A percentile compares a stretch with the other conserved stretches of the same genome.
phyloP scores from a whole-genome alignment of 192 early-diverging fungal species.

The Mortierella claussenii region DNA sequence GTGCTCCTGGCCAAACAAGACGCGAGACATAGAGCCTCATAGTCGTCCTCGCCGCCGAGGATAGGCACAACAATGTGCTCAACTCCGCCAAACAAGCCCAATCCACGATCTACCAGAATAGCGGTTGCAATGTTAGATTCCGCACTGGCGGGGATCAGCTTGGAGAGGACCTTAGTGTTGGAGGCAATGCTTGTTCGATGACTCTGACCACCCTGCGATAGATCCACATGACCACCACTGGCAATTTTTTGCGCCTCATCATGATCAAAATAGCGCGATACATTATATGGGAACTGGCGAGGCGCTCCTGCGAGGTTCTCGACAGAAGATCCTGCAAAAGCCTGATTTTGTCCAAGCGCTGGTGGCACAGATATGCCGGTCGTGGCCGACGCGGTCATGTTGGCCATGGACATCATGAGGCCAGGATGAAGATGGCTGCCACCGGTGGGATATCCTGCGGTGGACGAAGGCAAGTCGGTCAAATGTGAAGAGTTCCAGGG shows the following conservation, averaged over 20 bases:
- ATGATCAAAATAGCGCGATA: constrained; percentile 46
- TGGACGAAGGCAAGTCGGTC: constrained; percentile 18
- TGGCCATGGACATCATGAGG: constrained; percentile 15
- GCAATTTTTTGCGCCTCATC: constrained; percentile 53
- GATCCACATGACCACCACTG: constrained; percentile 32
- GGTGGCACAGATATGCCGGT: not conserved
- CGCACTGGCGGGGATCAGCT: constrained; percentile 38
- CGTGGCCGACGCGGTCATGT: constrained; percentile 1
- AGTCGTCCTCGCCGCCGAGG: constrained; percentile 80
- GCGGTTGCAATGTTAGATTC: constrained; percentile 33
- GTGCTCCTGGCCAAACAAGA: constrained; percentile 62
- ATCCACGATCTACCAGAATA: constrained; percentile 54
- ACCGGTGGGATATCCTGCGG: not conserved
- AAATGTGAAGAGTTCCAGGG: constrained; percentile 65
- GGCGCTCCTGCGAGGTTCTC: not conserved
- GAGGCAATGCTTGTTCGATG: constrained; percentile 77
- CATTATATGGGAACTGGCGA: constrained; percentile 29
- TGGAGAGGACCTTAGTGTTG: constrained; percentile 49
- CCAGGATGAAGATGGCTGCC: constrained; percentile 26
- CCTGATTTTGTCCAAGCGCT: not conserved
- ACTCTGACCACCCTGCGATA: constrained; percentile 63
- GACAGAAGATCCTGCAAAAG: not conserved
- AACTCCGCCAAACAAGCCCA: constrained; percentile 48
- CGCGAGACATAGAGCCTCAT: constrained; percentile 67
- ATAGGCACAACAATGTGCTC: constrained; percentile 77